A percentile compares a stretch with the other conserved stretches of the same genome.
Conservation (phyloP, 202 grass and related monocot species). For the Tripidium arundinaceum region DNA sequence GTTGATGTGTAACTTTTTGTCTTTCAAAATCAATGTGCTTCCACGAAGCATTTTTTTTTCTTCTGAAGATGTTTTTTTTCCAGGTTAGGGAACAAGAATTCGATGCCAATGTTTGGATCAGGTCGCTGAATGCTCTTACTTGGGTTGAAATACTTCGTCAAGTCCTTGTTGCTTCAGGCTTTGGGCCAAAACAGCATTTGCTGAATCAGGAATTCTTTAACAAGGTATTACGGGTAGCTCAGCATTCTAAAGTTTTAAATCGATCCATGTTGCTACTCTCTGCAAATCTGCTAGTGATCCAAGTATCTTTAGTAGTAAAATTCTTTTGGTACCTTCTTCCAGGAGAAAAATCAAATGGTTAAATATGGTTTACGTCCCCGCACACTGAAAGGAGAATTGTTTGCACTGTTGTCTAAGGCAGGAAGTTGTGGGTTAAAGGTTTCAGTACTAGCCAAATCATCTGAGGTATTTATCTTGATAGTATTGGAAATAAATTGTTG, state of each 20-base stretch:
- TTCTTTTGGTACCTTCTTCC: conserved; percentile 12
- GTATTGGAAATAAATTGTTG: conserved; percentile 7
- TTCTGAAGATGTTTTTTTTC: conserved; percentile 38
- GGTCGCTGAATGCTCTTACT: conserved; percentile 89
- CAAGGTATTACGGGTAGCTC: conserved; percentile 49
- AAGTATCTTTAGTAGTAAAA: conserved; percentile 29
- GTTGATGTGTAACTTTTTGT: neutral
- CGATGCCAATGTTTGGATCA: conserved; percentile 68
- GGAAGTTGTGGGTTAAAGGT: conserved; percentile 75
- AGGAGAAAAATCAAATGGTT: conserved; percentile 95
- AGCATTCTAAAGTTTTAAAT: conserved; percentile 27
- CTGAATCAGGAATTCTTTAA: conserved; percentile 59
- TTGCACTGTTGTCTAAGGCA: conserved; percentile 81
- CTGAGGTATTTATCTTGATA: conserved; percentile 53
- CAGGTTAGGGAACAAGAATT: conserved; percentile 95
- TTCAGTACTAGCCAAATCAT: conserved; percentile 64
- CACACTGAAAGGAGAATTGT: conserved; percentile 93
- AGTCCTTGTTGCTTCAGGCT: conserved; percentile 90
- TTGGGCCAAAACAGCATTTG: conserved; percentile 67
- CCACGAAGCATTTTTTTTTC: neutral
- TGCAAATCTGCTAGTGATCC: conserved; percentile 8
- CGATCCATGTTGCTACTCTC: conserved; percentile 6
- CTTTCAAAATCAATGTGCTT: neutral
- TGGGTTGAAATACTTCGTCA: conserved; percentile 97
- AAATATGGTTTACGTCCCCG: conserved; percentile 76